Evolutionary conservation across 768 basidiomycete species (phyloP), one percentile per base, ranked within the genome.

Genomic region (Hemileccinum rubropunctum): DNA sequence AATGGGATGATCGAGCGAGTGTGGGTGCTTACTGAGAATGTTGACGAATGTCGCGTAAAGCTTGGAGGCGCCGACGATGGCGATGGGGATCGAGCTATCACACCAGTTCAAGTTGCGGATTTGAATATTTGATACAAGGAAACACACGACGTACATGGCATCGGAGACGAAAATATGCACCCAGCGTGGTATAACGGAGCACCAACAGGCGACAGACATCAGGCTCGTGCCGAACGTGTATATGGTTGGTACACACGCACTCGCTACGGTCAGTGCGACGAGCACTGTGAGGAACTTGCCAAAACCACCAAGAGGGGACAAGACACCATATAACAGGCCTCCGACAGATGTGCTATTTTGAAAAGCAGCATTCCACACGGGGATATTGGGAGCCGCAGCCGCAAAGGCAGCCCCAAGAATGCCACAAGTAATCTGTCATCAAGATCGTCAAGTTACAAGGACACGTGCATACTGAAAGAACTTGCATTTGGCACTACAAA

Each of bases 221-320:
- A 75, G 61, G 36, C 74, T 76, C 18, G 78, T 74, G 17, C 73
- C 70, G 58, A 75, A 78, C 12, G 76, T 75, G 60, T 84, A 84
- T 70, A 83, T 80, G 34, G 79, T 79, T 0, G 81, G 81, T 2
- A 78, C 80, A 34, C 77, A 76, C 42, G 81, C 81, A 51, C 76
- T 78, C 11, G 77, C 75, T 32, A 81, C 73, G 42, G 71, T 76
- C 45, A 84, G 65, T 18, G 81, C 79, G 37, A 82, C 66, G 20
- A 84, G 53, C 33, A 77, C 74, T 0, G 72, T 71, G 23, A 80
- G 66, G 63, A 79, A 73, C 58, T 73, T 71, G 42, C 76, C 75
- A 45, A 78, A 79, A 2, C 70, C 66, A 6, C 76, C 75, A 0
- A 72, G 57, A 3, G 73, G 73, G 0, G 57, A 45, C 41, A 77